These are phyloP conservation scores for Aspergillus sp. DNA, from an alignment of 2,329 filamentous ascomycete species.

Conservation along the genomic window DNA sequence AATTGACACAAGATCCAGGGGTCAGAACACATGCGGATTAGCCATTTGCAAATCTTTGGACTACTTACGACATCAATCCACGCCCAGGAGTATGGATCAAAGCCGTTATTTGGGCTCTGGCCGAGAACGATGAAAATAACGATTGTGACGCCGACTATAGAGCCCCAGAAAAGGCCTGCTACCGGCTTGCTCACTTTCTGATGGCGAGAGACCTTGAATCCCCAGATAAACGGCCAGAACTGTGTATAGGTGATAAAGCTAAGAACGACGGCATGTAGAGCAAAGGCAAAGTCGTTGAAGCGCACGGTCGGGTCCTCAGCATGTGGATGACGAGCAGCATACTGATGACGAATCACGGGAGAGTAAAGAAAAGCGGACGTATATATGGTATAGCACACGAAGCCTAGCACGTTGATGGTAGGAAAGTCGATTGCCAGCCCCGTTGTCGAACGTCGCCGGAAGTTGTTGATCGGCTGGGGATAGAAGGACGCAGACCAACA, in stretches of 20 bases:
- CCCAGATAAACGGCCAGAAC: slow-evolving; percentile 72
- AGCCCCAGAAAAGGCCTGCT: slow-evolving; percentile 69
- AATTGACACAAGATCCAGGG: neutral
- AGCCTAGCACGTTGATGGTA: slow-evolving; percentile 65
- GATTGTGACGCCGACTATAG: slow-evolving; percentile 51
- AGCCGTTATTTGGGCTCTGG: slow-evolving; percentile 45
- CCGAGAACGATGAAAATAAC: slow-evolving; percentile 46
- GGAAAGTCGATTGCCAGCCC: slow-evolving; percentile 90
- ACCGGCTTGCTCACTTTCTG: slow-evolving; percentile 63
- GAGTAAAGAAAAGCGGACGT: slow-evolving; percentile 78
- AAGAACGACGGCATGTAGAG: slow-evolving; percentile 74
- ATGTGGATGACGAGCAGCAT: slow-evolving; percentile 74
- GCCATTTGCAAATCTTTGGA: neutral
- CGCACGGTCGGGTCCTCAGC: slow-evolving; percentile 79
- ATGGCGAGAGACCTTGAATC: slow-evolving; percentile 63
- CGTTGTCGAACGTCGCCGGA: slow-evolving; percentile 70
- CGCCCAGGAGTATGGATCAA: slow-evolving; percentile 56
- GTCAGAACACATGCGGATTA: slow-evolving; percentile 1
- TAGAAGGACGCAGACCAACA: slow-evolving; percentile 92
- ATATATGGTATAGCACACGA: slow-evolving; percentile 70
- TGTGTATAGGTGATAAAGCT: slow-evolving; percentile 75
- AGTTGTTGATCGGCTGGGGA: slow-evolving; percentile 83
- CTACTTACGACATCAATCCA: slow-evolving; percentile 64
- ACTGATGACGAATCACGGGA: slow-evolving; percentile 73
- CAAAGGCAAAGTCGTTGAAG: slow-evolving; percentile 88